A percentile compares a stretch with the other conserved stretches of the same genome.
Conservation (phyloP, 2,329 filamentous ascomycete genomes). For the Ophiosphaerella narmari region DNA sequence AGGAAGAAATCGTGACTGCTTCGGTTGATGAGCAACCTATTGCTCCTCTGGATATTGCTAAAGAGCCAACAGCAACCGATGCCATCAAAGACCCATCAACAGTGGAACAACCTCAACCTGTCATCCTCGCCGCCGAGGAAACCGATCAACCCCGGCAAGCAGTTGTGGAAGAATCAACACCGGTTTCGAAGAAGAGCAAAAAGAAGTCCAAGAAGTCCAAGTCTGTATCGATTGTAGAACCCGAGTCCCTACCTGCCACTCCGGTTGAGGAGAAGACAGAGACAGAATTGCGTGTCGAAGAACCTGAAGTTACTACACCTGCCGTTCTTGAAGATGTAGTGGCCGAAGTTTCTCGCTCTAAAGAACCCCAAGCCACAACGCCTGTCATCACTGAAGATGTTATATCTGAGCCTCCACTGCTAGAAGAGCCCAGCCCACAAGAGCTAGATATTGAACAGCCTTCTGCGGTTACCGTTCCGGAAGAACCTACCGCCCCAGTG, state of each 20-base stretch:
- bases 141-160: not conserved
- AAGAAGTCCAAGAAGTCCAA: constrained; percentile 28
- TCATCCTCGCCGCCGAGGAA: not conserved
- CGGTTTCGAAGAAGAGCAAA: constrained; percentile 19
- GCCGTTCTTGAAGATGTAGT: not conserved
- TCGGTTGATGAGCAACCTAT: not conserved
- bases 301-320: not conserved
- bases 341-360: not conserved
- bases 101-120: not conserved
- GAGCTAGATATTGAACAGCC: not conserved
- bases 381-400: not conserved
- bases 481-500: constrained; percentile 1
- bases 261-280: constrained; percentile 12
- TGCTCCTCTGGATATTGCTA: not conserved
- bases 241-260: constrained; percentile 2
- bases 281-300: not conserved
- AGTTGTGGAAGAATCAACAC: not conserved
- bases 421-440: not conserved
- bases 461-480: not conserved
- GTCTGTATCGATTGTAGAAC: constrained; percentile 13
- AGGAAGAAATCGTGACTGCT: not conserved
- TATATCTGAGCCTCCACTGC: not conserved
- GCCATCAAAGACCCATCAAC: not conserved
- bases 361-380: not conserved
- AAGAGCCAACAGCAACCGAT: not conserved